Evolutionary conservation across 306 rosid genomes (phyloP), one percentile per base, ranked within the genome.

Genomic region (Adenanthera pavonina): DNA sequence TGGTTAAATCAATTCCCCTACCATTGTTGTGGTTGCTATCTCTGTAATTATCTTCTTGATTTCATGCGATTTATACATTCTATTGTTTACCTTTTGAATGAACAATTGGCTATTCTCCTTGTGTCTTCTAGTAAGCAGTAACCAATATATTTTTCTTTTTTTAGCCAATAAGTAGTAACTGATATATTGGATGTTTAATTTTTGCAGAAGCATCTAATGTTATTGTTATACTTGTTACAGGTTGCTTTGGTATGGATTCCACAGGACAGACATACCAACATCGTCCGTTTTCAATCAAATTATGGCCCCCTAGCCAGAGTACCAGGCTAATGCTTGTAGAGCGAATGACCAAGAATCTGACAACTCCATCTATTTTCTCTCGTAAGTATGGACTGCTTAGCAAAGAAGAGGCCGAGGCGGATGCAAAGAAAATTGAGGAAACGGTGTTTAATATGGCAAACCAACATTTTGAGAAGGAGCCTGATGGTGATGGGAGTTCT

Each of bases 251-350:
- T 53, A 94, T 94, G 98, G 98, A 92, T 80, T 88, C 92, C 54
- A 6, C 81, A 1, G 66, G 72, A 6, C 86, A 82, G 78, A 7
- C 83, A 7, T 85, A 86, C 86, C 93, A 86, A 70, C 90, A 76
- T 9, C 94, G 91, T 51, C n/a, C 88, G 5, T 83, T 86, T 67
- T 70, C 90, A 6, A 90, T 94, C 83, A 94, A 92, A 79, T 86
- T 94, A 68, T 94, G 97, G 98, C 97, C 98, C 13, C 94, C 95
- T 25, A 92, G 94, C 85, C 91, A 88, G 92, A 82, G 98, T 82
- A 90, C 98, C 35, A 89, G 98, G 87, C 73, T 90, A 47, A 85
- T 83, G 90, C 93, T 94, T 77, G 92, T 89, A 0, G 92, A 92
- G 30, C 83, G 95, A 60, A 89, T 94, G 97, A 83, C 88, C 72